Conservation (phyloP, 1,139 yeast genomes). For the Debaryomycetaceae sp. region DNA sequence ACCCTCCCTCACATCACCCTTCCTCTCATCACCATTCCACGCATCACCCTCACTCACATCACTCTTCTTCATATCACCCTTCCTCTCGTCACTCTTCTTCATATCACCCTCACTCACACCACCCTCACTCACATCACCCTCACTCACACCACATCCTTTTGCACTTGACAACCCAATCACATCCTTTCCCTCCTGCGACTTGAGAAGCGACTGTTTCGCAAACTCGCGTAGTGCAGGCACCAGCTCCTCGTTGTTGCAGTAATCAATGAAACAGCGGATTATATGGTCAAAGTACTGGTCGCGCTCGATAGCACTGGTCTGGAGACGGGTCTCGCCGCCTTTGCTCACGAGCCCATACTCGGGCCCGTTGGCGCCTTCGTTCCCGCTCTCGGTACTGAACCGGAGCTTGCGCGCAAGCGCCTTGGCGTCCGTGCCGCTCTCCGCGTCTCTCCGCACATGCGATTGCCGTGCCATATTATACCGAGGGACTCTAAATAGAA, state of each 20-base stretch:
- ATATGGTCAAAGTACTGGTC: constrained; percentile 26
- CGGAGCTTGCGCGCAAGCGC: too few relatives aligned
- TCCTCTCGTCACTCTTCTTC: background rate
- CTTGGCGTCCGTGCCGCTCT: too few relatives aligned
- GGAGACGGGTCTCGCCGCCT: constrained; percentile 45
- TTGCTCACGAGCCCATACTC: constrained; percentile 45
- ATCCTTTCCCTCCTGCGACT: background rate
- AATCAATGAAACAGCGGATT: constrained; percentile 16
- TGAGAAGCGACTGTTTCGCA: background rate
- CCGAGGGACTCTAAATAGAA: too few relatives aligned
- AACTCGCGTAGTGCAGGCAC: background rate
- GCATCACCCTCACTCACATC: background rate
- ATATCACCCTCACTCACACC: background rate
- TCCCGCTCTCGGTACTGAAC: too few relatives aligned
- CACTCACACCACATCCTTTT: background rate
- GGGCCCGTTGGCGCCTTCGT: too few relatives aligned
- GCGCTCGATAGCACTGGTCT: constrained; percentile 30
- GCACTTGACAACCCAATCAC: background rate
- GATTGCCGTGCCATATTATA: too few relatives aligned
- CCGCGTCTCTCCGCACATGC: too few relatives aligned
- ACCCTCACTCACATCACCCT: background rate
- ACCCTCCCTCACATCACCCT: background rate
- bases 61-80: too few relatives aligned
- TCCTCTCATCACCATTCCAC: too few relatives aligned
- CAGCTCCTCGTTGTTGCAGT: constrained; percentile 11